A percentile compares a stretch with the other conserved stretches of the same genome.
phyloP scores from a whole-genome alignment of 2,329 filamentous ascomycete species.

The Neonectria magnoliae region DNA sequence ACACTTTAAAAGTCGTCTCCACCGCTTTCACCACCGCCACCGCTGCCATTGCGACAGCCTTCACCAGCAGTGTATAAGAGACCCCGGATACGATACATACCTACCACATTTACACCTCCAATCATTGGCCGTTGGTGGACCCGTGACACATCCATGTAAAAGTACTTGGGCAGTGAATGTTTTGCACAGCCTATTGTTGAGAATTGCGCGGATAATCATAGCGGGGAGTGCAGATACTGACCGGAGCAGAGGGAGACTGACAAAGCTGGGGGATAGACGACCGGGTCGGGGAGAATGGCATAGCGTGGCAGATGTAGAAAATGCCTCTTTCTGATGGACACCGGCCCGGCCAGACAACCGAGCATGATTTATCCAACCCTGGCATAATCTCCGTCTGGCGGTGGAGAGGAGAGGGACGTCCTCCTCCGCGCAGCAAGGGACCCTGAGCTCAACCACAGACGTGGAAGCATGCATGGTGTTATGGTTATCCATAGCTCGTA shows the following conservation, averaged over 20 bases:
- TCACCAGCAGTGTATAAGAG: slow-evolving; percentile 17
- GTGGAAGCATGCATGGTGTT: slow-evolving; percentile 36
- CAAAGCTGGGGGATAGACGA: neutral
- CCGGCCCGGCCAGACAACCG: neutral
- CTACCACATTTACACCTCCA: slow-evolving; percentile 5
- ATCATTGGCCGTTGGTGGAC: neutral
- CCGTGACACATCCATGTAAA: neutral
- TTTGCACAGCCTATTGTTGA: too few species aligned
- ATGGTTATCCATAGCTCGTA: slow-evolving; percentile 32
- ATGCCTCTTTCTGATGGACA: neutral
- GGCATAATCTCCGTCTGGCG: neutral
- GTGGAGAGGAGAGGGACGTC: slow-evolving; percentile 18
- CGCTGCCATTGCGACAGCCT: neutral
- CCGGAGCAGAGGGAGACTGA: neutral
- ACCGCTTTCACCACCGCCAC: neutral
- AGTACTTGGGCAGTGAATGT: too few species aligned
- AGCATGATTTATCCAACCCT: neutral
- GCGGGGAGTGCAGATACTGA: neutral
- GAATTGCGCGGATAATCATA: neutral
- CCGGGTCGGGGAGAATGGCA: neutral
- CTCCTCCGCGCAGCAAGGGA: neutral
- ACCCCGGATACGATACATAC: slow-evolving; percentile 20
- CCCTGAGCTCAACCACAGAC: neutral
- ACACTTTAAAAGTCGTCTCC: neutral
- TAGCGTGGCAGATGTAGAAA: neutral